Evolutionary conservation across 768 basidiomycete species (phyloP).

Genomic region (Amanita rubescens): DNA sequence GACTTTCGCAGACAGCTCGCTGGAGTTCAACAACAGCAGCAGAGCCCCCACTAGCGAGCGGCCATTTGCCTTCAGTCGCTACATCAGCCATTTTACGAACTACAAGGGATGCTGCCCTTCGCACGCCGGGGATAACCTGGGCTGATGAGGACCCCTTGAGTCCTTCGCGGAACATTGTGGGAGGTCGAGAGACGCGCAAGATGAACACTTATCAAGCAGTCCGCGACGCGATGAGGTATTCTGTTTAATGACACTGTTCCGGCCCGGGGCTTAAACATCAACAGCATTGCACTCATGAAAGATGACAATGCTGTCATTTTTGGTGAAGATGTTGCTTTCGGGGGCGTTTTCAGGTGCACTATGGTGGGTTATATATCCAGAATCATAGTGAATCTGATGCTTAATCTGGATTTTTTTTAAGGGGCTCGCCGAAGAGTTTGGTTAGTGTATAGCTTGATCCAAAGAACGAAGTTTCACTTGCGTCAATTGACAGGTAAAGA

Average conservation of each 20-base stretch:
- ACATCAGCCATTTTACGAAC: slow-evolving; percentile 56
- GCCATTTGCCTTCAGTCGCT: slow-evolving; percentile 66
- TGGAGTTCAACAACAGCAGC: slow-evolving; percentile 43
- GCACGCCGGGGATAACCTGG: slow-evolving; percentile 70
- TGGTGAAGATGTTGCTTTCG: slow-evolving; percentile 88
- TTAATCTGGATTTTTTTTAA: slow-evolving; percentile 23
- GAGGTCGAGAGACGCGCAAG: slow-evolving; percentile 82
- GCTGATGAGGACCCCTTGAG: slow-evolving; percentile 46
- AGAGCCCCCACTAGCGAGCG: slow-evolving; percentile 72
- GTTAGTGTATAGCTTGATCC: slow-evolving; percentile 32
- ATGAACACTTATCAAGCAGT: slow-evolving; percentile 96
- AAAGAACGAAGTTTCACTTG: neutral
- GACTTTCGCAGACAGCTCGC: slow-evolving; percentile 21
- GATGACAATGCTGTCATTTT: slow-evolving; percentile 88
- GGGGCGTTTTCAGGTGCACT: slow-evolving; percentile 91
- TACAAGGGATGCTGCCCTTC: slow-evolving; percentile 64
- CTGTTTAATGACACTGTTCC: neutral
- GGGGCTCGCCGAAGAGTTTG: slow-evolving; percentile 92
- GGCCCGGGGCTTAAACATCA: neutral
- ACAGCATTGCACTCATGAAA: slow-evolving; percentile 72
- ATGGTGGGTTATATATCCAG: slow-evolving; percentile 56
- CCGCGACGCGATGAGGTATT: slow-evolving; percentile 79
- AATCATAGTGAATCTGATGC: neutral
- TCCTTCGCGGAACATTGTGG: slow-evolving; percentile 41
- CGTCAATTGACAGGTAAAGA: slow-evolving; percentile 54